Evolutionary conservation across 1,284 basidiomycete genomes (phyloP).

Genomic region (Austroboletus novae-zelandiae): DNA sequence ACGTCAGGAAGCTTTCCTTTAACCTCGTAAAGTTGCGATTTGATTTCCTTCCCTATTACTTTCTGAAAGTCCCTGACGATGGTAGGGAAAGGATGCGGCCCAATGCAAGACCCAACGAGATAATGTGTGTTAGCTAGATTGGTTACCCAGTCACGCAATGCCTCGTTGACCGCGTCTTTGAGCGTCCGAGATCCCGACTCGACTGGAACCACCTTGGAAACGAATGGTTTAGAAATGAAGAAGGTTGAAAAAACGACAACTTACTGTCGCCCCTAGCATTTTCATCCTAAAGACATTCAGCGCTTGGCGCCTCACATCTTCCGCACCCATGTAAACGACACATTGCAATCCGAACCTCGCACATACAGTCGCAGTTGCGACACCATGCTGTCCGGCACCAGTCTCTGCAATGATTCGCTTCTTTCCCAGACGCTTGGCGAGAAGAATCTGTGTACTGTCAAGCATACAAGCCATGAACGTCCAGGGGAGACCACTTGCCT

Average conservation of each 20-base stretch:
- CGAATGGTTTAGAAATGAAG: not conserved
- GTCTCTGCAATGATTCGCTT: constrained; percentile 98
- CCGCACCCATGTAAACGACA: constrained; percentile 98
- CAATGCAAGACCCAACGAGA: constrained; percentile 95
- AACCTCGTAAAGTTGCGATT: constrained; percentile 74
- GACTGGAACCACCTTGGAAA: constrained; percentile 84
- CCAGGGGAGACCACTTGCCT: constrained; percentile 42
- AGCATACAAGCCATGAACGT: not conserved
- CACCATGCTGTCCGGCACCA: constrained; percentile 98
- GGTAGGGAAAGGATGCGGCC: constrained; percentile 98
- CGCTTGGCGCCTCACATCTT: constrained; percentile 93
- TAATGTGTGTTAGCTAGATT: constrained; percentile 94
- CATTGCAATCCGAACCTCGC: constrained; percentile 97
- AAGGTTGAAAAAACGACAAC: constrained; percentile 1
- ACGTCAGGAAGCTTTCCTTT: constrained; percentile 89
- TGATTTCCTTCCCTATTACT: constrained; percentile 95
- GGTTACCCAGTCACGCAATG: constrained; percentile 97
- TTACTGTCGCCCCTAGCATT: constrained; percentile 92
- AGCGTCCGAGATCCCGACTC: constrained; percentile 91
- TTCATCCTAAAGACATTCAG: constrained; percentile 98
- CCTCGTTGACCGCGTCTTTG: constrained; percentile 98
- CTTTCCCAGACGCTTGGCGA: constrained; percentile 92
- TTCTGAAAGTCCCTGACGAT: constrained; percentile 98
- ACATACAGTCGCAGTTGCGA: constrained; percentile 97
- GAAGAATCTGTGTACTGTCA: constrained; percentile 63